Base-by-base conservation (phyloP, 805 yeast species). In the Myxozyma neotropica region DNA sequence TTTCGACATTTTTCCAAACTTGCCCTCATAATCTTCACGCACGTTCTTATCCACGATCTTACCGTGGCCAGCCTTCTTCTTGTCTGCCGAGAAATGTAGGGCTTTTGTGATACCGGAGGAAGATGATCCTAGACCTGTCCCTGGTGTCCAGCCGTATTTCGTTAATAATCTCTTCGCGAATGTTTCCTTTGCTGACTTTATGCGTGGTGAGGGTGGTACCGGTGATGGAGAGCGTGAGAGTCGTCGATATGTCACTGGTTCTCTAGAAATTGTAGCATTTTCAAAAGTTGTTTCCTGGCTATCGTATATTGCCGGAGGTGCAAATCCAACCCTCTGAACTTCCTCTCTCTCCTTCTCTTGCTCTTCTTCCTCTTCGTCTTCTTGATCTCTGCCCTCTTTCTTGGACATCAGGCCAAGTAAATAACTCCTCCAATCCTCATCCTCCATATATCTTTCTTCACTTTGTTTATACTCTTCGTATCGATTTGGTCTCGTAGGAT, bases 111-210 rank as follows among this genome's bases (percentile, higher is more conserved):
- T 56, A 2, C 67, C 67, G 12, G 42, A 39, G 4, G 56, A 44
- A 6, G 49, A 8, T 5, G 62, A 50, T n/a, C 67, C 67, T 7
- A 64, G 53, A 4, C 67, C 67, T 19, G 55, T 29, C 2, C 67
- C 67, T 13, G 66, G 64, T 15, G 64, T 57, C 67, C 67, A 64
- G 51, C 67, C 67, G 38, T 64, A 60, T 33, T 64, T 64, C 2
- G 55, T 15, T 43, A 64, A 35, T 6, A 63, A 35, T 13, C 67
- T 47, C 23, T 55, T 49, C 10, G 67, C 67, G 39, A 64, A 64
- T 3, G 67, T 56, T 31, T 58, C 62, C 15, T 53, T 52, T 4
- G 57, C 53, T 10, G 57, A 27, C 21, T 35, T 47, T n/a, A 27
- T 17, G 1, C 49, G 55, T 23, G 59, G 53, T 19, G 15, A 43